Percentiles rank a stretch among this genome's conserved stretches.
These are phyloP conservation scores for Fusarium scirpi DNA, from an alignment of 2,329 filamentous ascomycete species.

Conservation along the genomic window DNA sequence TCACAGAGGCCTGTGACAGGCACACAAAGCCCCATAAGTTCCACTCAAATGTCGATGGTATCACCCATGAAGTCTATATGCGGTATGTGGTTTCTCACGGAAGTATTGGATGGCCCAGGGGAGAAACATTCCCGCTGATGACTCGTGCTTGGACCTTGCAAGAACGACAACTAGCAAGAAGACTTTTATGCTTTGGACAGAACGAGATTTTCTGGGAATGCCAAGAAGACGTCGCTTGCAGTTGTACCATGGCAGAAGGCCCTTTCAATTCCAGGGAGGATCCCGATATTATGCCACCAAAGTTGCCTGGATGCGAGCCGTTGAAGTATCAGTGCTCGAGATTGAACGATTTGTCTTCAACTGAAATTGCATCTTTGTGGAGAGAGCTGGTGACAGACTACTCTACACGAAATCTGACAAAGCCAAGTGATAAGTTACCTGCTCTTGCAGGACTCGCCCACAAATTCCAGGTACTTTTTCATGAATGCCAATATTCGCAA, in stretches of 20 bases:
- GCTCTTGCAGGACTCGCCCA: conserved; percentile 1
- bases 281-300: neutral
- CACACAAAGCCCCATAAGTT: neutral
- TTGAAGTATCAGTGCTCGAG: neutral
- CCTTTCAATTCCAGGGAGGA: neutral
- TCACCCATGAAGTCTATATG: neutral
- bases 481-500: neutral
- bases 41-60: neutral
- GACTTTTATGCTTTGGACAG: neutral
- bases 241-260: neutral
- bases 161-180: neutral
- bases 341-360: neutral
- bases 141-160: neutral
- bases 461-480: neutral
- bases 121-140: neutral
- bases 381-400: neutral
- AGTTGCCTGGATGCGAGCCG: neutral
- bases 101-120: neutral
- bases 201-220: conserved; percentile 4
- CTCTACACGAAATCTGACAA: neutral
- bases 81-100: neutral
- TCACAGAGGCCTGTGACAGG: neutral
- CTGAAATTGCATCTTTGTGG: neutral
- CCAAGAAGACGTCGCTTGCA: neutral
- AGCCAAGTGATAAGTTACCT: neutral